Percentiles rank a stretch among this genome's conserved stretches.
Evolutionary conservation across 345 rosid species (phyloP).

Genomic region (Hibiscus tridactylites): DNA sequence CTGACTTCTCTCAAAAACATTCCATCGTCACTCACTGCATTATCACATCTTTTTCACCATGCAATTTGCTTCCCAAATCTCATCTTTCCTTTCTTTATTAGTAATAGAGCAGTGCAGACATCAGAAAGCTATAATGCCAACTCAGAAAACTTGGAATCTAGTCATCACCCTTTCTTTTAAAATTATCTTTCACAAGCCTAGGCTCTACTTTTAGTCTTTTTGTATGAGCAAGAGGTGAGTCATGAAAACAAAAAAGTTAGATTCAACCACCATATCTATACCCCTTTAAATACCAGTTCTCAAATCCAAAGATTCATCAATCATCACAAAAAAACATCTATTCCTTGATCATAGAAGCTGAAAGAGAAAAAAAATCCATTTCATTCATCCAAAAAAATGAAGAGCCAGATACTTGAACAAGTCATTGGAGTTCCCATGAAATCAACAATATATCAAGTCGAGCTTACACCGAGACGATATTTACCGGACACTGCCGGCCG

Average conservation of each 20-base stretch:
- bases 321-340: background rate
- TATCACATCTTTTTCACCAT: background rate
- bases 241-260: conserved; percentile 21
- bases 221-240: conserved; percentile 25
- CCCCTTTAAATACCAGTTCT: conserved; percentile 11
- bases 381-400: conserved; percentile 17
- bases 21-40: background rate
- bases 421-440: conserved; percentile 19
- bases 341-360: conserved; percentile 5
- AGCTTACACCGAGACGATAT: conserved; percentile 22
- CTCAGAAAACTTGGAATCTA: conserved; percentile 28
- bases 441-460: conserved; percentile 15
- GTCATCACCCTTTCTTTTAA: background rate
- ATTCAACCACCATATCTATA: conserved; percentile 2
- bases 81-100: conserved; percentile 5
- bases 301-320: conserved; percentile 3
- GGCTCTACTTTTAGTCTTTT: conserved; percentile 7
- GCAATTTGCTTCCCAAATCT: background rate
- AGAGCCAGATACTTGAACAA: conserved; percentile 17
- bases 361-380: background rate
- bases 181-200: background rate
- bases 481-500: conserved; percentile 21
- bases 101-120: conserved; percentile 16
- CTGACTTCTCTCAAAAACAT: conserved; percentile 7
- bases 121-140: conserved; percentile 44